Evolutionary conservation across 306 rosid species (phyloP), one percentile per base, ranked within the genome.

Genomic region (Sicyos edulis): DNA sequence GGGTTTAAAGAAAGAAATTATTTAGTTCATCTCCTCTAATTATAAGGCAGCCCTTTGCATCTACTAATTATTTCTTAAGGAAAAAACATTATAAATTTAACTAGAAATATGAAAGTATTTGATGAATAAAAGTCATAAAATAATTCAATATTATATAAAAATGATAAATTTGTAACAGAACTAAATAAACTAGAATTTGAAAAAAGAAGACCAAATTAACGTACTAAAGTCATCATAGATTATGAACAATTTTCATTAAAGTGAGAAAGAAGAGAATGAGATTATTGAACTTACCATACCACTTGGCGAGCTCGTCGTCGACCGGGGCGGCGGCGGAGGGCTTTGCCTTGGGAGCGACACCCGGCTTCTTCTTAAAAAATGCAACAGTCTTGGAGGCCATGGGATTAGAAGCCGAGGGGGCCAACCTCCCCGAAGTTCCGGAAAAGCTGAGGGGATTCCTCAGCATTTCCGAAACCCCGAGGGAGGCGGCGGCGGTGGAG

Each of bases 241-340:
- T 50, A 50, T 50, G 17, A 51, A 51, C 8, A 6, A 51, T 6
- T 50, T 40, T 6, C 54, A 50, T 50, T 13, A 15, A 50, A 50
- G 5, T 50, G n/a, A 14, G 15, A 47, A 12, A 47, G 19, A 51
- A 14, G 2, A 2, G 54, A 54, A 54, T 54, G 11, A 17, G 24
- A 8, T 54, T 17, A 12, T 57, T 65, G n/a, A 14, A 87, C 99
- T 80, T 78, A 95, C 99, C 99, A 71, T 95, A 95, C 99, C 99
- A 95, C 95, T 95, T 95, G 92, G 99, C 87, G 72, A 95, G 99
- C 72, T 95, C 99, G 0, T 91, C 99, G 53, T 78, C 72, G 6
- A 65, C 76, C 2, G 95, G 85, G 42, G 95, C 34, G 19, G 67
- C 89, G 1, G 83, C 80, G 16, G 70, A 79, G 9, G 83, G 71